A percentile compares a stretch with the other conserved stretches of the same genome.
Conservation (phyloP, 75 land plant genomes). For the Cunninghamia lanceolata region DNA sequence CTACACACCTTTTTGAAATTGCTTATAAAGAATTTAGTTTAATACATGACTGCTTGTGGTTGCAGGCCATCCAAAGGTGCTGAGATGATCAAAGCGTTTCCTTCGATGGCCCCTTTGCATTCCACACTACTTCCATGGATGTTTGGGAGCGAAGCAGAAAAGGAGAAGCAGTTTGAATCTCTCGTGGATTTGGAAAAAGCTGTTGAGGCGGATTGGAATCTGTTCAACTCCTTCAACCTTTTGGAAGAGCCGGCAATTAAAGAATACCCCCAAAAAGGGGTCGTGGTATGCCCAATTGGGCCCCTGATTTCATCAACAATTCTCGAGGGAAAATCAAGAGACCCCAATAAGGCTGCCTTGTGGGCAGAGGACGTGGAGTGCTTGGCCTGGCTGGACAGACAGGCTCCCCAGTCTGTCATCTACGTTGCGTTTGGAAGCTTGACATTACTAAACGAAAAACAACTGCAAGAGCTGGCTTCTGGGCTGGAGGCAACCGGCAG, state of each 20-base stretch:
- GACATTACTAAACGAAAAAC: neutral
- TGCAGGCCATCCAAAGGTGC: neutral
- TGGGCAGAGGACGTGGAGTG: slow-evolving; percentile 10
- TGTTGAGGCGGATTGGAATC: neutral
- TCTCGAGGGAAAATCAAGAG: neutral
- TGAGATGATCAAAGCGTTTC: neutral
- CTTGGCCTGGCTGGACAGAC: slow-evolving; percentile 33
- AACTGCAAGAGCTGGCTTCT: slow-evolving; percentile 25
- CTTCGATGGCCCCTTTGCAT: neutral
- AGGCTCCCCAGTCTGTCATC: slow-evolving; percentile 23
- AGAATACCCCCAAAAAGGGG: neutral
- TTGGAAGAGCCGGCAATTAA: neutral
- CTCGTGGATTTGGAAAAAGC: neutral
- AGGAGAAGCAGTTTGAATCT: neutral
- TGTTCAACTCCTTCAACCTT: neutral
- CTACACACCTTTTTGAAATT: slow-evolving; percentile 15
- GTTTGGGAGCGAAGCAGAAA: neutral
- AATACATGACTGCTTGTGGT: neutral
- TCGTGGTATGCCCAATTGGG: neutral
- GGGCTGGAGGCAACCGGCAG: slow-evolving; percentile 16
- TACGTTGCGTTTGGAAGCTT: slow-evolving; percentile 43
- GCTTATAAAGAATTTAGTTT: slow-evolving; percentile 12
- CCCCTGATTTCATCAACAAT: neutral
- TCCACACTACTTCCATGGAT: neutral
- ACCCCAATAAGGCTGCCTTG: neutral